Evolutionary conservation across 768 basidiomycete genomes (phyloP).

Genomic region (Tremella mesenterica): DNA sequence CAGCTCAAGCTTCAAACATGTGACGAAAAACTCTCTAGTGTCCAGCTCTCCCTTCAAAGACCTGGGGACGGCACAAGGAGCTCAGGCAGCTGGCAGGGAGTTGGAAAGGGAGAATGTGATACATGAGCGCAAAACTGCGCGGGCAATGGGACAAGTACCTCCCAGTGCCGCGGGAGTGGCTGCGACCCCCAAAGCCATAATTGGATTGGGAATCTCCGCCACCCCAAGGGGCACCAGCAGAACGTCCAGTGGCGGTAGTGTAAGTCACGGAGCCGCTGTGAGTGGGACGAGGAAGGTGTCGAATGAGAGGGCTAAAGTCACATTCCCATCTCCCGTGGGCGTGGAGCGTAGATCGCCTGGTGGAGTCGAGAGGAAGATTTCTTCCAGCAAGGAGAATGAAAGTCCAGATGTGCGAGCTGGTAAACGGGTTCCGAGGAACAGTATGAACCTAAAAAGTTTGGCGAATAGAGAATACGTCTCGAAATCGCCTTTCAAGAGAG

Average conservation of each 20-base stretch:
- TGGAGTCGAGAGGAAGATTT: slow-evolving; percentile 16
- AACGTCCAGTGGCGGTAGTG: slow-evolving; percentile 13
- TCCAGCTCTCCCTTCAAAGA: slow-evolving; percentile 45
- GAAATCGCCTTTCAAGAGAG: slow-evolving; percentile 34
- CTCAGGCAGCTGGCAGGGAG: slow-evolving; percentile 24
- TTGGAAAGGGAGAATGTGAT: slow-evolving; percentile 24
- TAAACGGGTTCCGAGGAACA: slow-evolving; percentile 24
- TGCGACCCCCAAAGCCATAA: slow-evolving; percentile 26
- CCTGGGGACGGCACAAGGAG: slow-evolving; percentile 22
- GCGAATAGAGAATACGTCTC: slow-evolving; percentile 34
- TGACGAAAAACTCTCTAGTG: slow-evolving; percentile 43
- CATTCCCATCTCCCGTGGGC: slow-evolving; percentile 3
- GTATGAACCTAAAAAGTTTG: slow-evolving; percentile 35
- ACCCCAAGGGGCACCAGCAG: slow-evolving; percentile 19
- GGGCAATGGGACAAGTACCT: slow-evolving; percentile 21
- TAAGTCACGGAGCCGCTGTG: slow-evolving; percentile 15
- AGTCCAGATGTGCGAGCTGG: slow-evolving; percentile 21
- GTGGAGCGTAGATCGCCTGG: slow-evolving; percentile 13
- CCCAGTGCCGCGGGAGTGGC: slow-evolving; percentile 22
- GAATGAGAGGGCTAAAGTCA: slow-evolving; percentile 16
- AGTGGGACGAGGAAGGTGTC: slow-evolving; percentile 32
- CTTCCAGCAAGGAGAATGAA: slow-evolving; percentile 31
- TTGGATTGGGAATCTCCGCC: slow-evolving; percentile 35
- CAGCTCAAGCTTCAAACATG: slow-evolving; percentile 45
- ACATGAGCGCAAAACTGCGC: slow-evolving; percentile 22